Evolutionary conservation across 768 basidiomycete species (phyloP), one percentile per base, ranked within the genome.

Genomic region (Amanita pseudoporphyria): DNA sequence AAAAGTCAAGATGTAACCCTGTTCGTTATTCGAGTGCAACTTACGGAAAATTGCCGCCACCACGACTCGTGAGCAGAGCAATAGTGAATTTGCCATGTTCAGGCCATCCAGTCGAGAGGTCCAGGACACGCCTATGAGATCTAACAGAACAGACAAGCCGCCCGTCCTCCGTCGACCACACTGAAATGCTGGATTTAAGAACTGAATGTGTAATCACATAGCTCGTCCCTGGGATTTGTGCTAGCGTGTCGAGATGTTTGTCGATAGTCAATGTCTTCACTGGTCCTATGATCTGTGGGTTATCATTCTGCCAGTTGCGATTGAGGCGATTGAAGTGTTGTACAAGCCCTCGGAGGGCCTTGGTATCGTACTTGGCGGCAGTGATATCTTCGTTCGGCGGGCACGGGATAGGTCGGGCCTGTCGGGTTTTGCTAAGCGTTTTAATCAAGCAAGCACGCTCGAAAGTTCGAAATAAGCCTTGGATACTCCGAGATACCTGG

Each of bases 371-470:
- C 5, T 14, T 40, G 19, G 59, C 36, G 9, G 67, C 52, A 35
- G 59, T 39, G 9, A 69, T 53, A 35, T 67, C 62, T 26, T 59
- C 57, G 10, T 57, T 46, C 14, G 57, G 49, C 3, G 63, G 50
- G 47, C 65, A 65, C 6, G 66, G 59, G 9, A 69, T 63, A 2
- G 67, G 67, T 32, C 49, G 45, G 9, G 37, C 37, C 3, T 33
- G 51, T 9, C 56, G 58, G n/a, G 62, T 55, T n/a, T 42, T 33
- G 21, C 54, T 44, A 5, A 68, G 54, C 6, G 60, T 53, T 16
- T 48, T 45, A n/a, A 65, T 62, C 66, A 66, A 67, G 45, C 55
- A 63, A 10, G 51, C 53, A 9, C 59, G 60, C 44, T 64, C 32
- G n/a, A 35, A 43, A 9, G 16, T 22, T 21, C 3, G 24, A 18